A percentile compares a stretch with the other conserved stretches of the same genome.
Evolutionary conservation across 2,329 filamentous ascomycete genomes (phyloP).

Genomic region (Sporothrix variecibatus): DNA sequence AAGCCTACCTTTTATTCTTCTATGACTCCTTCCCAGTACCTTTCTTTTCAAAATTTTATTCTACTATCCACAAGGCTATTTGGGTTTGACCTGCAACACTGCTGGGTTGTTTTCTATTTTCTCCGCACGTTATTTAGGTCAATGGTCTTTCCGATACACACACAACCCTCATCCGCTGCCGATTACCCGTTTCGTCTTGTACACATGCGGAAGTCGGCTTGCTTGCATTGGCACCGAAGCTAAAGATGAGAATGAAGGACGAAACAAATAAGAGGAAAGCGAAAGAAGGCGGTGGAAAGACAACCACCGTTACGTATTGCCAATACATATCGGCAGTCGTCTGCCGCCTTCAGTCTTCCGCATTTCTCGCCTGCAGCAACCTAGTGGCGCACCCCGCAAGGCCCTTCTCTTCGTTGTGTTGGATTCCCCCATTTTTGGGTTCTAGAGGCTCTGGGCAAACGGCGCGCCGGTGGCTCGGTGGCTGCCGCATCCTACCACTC

Average conservation of each 20-base stretch:
- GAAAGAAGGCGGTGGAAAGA: background rate
- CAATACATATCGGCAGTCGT: background rate
- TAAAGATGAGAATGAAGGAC: background rate
- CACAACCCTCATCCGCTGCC: background rate
- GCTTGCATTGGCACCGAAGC: background rate
- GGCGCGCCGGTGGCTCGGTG: background rate
- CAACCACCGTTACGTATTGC: background rate
- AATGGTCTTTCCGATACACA: background rate
- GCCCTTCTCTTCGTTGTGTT: background rate
- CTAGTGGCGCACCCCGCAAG: background rate
- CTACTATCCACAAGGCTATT: background rate
- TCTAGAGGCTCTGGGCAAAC: background rate
- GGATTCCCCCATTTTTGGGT: background rate
- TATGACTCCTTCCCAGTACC: background rate
- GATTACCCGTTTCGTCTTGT: background rate
- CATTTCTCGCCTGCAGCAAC: background rate
- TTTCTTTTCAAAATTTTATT: background rate
- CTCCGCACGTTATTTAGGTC: background rate
- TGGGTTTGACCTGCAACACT: too few relatives aligned
- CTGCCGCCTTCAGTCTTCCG: background rate
- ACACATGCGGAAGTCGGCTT: background rate
- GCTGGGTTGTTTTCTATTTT: background rate
- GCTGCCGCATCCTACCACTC: background rate
- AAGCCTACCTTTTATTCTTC: background rate
- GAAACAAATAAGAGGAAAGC: too few relatives aligned